A percentile compares a stretch with the other conserved stretches of the same genome.
phyloP scores from a whole-genome alignment of 768 basidiomycete species.

The Boletellus emodensis region DNA sequence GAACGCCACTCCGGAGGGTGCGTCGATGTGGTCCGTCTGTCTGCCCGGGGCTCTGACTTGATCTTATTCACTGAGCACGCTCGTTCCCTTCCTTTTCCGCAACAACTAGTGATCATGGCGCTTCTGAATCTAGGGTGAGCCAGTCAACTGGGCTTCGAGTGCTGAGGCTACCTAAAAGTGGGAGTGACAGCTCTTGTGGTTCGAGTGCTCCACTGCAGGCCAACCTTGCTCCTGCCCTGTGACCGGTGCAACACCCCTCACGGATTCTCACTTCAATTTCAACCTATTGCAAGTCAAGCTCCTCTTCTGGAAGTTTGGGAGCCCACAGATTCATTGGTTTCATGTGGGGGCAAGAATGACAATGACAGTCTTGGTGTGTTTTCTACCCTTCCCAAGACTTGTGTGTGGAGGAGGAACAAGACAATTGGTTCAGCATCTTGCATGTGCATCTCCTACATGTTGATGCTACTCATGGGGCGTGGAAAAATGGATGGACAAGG shows the following conservation, averaged over 20 bases:
- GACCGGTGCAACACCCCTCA: constrained; percentile 17
- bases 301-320: constrained; percentile 13
- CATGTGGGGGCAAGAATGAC: constrained; percentile 14
- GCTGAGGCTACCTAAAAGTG: constrained; percentile 1
- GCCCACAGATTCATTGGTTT: constrained; percentile 12
- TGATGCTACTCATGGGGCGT: constrained; percentile 16
- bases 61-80: no score
- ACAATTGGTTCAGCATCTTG: constrained; percentile 14
- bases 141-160: not conserved
- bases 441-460: constrained; percentile 12
- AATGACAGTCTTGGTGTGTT: constrained; percentile 18
- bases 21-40: no score
- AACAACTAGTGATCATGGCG: no score
- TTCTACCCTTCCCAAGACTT: constrained; percentile 15
- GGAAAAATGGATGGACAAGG: constrained; percentile 22
- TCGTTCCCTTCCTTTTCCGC: no score
- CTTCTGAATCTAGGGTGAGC: no score
- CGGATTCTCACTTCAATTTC: constrained; percentile 16
- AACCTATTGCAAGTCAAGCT: constrained; percentile 23
- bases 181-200: not conserved
- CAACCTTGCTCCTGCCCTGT: no score
- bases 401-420: constrained; percentile 12
- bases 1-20: no score
- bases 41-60: no score
- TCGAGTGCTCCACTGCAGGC: no score